A percentile compares a stretch with the other conserved stretches of the same genome.
These are phyloP conservation scores for Avena insularis DNA, from an alignment of 176 grass and related monocot species.

Conservation along the genomic window DNA sequence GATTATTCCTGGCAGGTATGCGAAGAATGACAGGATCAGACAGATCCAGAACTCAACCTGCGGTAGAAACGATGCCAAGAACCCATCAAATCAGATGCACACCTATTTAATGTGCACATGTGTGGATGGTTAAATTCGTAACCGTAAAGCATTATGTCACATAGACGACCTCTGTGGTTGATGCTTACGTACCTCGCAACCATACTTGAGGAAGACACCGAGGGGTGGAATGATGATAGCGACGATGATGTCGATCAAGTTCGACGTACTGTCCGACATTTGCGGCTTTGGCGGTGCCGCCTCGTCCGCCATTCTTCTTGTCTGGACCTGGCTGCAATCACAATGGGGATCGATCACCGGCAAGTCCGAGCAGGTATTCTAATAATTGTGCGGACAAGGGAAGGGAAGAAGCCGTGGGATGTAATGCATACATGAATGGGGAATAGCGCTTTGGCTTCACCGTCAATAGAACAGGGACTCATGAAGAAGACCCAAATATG, in stretches of 20 bases:
- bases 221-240: conserved; percentile 59
- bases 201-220: conserved; percentile 59
- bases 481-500: too few species aligned
- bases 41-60: conserved; percentile 55
- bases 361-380: too few species aligned
- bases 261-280: conserved; percentile 33
- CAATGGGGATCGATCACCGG: too few species aligned
- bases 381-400: too few species aligned
- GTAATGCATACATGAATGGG: too few species aligned
- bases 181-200: conserved; percentile 30
- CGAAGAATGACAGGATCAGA: conserved; percentile 32
- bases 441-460: too few species aligned
- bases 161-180: not conserved
- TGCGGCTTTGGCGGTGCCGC: not conserved
- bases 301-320: conserved; percentile 22
- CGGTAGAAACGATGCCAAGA: not conserved
- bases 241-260: conserved; percentile 38
- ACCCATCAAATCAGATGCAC: not conserved
- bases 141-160: not conserved
- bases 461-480: too few species aligned
- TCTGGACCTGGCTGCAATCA: not conserved
- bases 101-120: not conserved
- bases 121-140: not conserved
- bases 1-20: conserved; percentile 44
- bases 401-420: too few species aligned